A percentile compares a stretch with the other conserved stretches of the same genome.
phyloP scores from a whole-genome alignment of 257 asterid genomes.

The Plantago major region DNA sequence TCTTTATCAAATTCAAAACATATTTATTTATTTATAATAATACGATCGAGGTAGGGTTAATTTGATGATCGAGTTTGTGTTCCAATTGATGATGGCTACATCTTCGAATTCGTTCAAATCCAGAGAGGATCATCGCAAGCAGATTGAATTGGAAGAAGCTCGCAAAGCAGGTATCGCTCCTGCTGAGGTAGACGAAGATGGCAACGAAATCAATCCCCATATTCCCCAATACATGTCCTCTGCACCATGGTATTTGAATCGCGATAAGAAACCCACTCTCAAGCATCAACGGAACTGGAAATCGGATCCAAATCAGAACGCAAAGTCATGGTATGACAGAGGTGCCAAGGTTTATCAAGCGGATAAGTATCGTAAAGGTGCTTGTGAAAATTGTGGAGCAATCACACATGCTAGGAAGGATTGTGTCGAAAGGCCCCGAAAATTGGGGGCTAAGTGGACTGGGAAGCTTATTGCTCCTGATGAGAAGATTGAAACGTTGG shows the following conservation, averaged over 20 bases:
- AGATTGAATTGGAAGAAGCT: conserved; percentile 89
- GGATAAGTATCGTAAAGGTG: conserved; percentile 82
- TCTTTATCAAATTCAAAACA: too few relatives aligned
- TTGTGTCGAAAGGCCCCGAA: conserved; percentile 90
- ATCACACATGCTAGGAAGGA: conserved; percentile 65
- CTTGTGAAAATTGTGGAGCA: conserved; percentile 96
- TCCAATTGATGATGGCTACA: too few relatives aligned
- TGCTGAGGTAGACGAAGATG: conserved; percentile 95
- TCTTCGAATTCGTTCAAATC: conserved; percentile 79
- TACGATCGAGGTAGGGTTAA: too few relatives aligned
- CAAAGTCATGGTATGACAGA: conserved; percentile 87
- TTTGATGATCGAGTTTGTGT: too few relatives aligned
- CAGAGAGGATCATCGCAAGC: conserved; percentile 94
- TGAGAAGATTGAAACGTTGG: conserved; percentile 87
- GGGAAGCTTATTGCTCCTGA: conserved; percentile 70
- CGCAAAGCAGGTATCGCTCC: conserved; percentile 99
- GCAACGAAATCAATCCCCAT: conserved; percentile 97
- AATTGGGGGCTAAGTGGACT: conserved; percentile 74
- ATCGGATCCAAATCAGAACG: conserved; percentile 59
- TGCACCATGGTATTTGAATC: conserved; percentile 92
- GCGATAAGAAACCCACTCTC: conserved; percentile 79
- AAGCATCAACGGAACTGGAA: conserved; percentile 99
- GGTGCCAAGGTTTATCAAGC: conserved; percentile 86
- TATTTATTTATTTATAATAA: too few relatives aligned
- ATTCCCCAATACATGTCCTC: conserved; percentile 98